Conservation (phyloP, 2,329 filamentous ascomycete genomes). For the Botrytis cinerea region DNA sequence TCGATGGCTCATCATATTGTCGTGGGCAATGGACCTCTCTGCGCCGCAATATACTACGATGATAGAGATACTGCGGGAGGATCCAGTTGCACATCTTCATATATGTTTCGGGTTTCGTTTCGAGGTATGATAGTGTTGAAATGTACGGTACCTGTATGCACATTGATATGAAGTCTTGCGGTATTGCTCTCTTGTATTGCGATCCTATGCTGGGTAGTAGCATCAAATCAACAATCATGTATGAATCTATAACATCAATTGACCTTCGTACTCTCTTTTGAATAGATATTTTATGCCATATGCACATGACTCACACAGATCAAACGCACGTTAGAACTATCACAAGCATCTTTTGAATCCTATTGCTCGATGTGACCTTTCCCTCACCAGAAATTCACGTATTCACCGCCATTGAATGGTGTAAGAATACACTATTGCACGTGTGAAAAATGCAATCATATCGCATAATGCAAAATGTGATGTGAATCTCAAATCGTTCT, state of each 20-base stretch:
- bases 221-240: neutral
- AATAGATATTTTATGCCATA: neutral
- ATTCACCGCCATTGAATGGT: neutral
- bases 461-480: neutral
- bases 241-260: neutral
- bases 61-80: neutral
- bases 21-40: neutral
- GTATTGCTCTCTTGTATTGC: neutral
- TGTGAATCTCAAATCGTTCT: neutral
- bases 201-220: neutral
- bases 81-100: constrained; percentile 1
- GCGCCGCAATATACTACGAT: constrained; percentile 7
- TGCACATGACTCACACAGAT: neutral
- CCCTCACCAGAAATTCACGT: neutral
- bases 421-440: neutral
- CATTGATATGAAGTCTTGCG: neutral
- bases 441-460: neutral
- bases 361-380: neutral
- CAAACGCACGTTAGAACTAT: neutral
- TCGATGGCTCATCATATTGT: neutral
- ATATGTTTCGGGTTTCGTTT: neutral
- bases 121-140: neutral
- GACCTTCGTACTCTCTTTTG: neutral
- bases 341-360: neutral
- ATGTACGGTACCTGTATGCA: neutral